Percentiles rank a stretch among this genome's conserved stretches.
These are phyloP conservation scores for Suhomyces choctaworum DNA, from an alignment of 1,139 yeast genomes.

Conservation along the genomic window DNA sequence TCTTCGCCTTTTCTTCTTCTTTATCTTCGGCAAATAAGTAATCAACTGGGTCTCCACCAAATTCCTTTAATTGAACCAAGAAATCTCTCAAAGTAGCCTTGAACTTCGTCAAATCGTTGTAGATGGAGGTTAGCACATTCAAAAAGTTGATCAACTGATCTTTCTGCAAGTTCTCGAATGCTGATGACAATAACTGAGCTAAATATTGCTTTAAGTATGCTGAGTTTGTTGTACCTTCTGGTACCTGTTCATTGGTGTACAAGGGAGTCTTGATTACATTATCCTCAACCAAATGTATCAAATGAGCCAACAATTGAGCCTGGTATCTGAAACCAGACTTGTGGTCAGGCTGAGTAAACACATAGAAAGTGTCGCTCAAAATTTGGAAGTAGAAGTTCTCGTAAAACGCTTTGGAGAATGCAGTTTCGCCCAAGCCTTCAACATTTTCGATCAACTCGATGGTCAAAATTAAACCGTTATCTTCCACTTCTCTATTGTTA, in stretches of 20 bases:
- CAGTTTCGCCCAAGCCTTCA: conserved; percentile 72
- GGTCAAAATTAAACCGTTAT: conserved; percentile 79
- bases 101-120: conserved; percentile 74
- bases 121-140: conserved; percentile 70
- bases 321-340: conserved; percentile 94
- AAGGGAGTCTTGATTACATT: conserved; percentile 74
- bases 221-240: conserved; percentile 80
- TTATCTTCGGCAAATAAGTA: conserved; percentile 94
- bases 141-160: conserved; percentile 83
- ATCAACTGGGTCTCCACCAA: conserved; percentile 92
- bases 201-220: conserved; percentile 78
- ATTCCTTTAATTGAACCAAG: conserved; percentile 92
- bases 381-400: conserved; percentile 87
- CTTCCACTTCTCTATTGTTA: conserved; percentile 93
- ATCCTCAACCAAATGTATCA: conserved; percentile 81
- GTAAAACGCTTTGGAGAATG: conserved; percentile 84
- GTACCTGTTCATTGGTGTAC: conserved; percentile 71
- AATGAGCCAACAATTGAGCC: conserved; percentile 77
- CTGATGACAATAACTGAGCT: conserved; percentile 76
- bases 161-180: conserved; percentile 86
- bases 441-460: conserved; percentile 81
- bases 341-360: conserved; percentile 95
- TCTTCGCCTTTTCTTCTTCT: conserved; percentile 73
- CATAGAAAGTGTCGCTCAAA: conserved; percentile 87
- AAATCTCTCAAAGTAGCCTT: conserved; percentile 90